phyloP scores from a whole-genome alignment of 805 yeast genomes.

The Wickerhamomyces bovis region DNA sequence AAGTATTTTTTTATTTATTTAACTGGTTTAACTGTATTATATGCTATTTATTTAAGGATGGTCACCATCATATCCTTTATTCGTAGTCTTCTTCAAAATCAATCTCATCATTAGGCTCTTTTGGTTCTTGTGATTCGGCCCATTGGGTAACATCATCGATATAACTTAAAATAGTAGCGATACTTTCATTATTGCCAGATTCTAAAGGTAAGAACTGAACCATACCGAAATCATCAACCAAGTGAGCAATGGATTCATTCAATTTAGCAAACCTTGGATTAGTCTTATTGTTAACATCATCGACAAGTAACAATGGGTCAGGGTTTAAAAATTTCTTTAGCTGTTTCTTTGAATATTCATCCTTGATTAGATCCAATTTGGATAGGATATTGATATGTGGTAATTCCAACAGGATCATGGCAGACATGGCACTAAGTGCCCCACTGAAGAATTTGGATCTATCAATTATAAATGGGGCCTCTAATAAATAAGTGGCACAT shows the following conservation, averaged over 20 bases:
- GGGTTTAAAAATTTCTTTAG: slow-evolving; percentile 85
- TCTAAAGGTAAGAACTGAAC: slow-evolving; percentile 92
- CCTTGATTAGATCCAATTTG: slow-evolving; percentile 80
- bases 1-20: neutral
- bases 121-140: slow-evolving; percentile 95
- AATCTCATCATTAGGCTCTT: slow-evolving; percentile 80
- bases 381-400: slow-evolving; percentile 92
- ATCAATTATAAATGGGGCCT: slow-evolving; percentile 92
- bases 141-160: slow-evolving; percentile 97
- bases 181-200: slow-evolving; percentile 66
- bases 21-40: slow-evolving; percentile 1
- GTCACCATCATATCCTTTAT: neutral
- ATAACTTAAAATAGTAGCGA: slow-evolving; percentile 79
- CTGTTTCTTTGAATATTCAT: slow-evolving; percentile 67
- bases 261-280: slow-evolving; percentile 64
- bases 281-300: slow-evolving; percentile 41
- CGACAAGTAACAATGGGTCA: slow-evolving; percentile 70
- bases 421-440: slow-evolving; percentile 94
- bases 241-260: slow-evolving; percentile 76
- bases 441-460: slow-evolving; percentile 91
- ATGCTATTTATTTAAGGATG: neutral
- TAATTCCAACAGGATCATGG: slow-evolving; percentile 90
- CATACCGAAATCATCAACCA: slow-evolving; percentile 98
- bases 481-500: slow-evolving; percentile 89
- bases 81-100: slow-evolving; percentile 49